Evolutionary conservation across 2,329 filamentous ascomycete species (phyloP), one percentile per base, ranked within the genome.

Genomic region (Calonectria pauciramosa): DNA sequence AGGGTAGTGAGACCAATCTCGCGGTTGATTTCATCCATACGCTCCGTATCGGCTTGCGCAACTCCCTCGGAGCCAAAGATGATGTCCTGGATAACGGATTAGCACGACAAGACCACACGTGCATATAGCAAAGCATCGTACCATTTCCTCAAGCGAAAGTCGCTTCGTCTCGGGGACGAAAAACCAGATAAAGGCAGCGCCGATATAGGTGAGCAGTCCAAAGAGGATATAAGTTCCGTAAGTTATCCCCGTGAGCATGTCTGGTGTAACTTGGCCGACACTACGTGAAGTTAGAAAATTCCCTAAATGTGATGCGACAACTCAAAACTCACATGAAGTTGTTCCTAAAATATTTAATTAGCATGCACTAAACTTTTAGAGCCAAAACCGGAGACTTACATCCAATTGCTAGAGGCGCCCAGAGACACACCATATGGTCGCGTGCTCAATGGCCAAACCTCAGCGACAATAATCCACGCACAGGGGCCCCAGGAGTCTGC

Each of bases 151-250:
- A 0, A 94, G 86, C 0, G 90, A 91, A 2, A 93, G 82, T 0
- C 91, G 87, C 81, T 93, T 93, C 0, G 92, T 93, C 82, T 94
- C 92, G 0, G 91, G 92, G 4, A 93, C 92, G 78, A 91, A 88
- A 80, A 92, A 91, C 85, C 89, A 93, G 54, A 93, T 89, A 59
- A 92, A 91, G 0, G 84, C 88, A 0, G 91, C 92, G 4, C 93
- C 93, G 0, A 92, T 76, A 70, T 90, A 91, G 0, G 91, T 94
- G 20, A 95, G 77, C 0, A 93, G 71, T 0, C 93, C 93, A 73
- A 95, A 95, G 18, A 95, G 85, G 70, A 95, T 91, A 74, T 94
- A 95, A 0, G 94, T 94, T 18, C 93, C 93, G 75, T 94, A 95
- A 0, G 87, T 90, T 68, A 95, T 94, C 16, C 84, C 82, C 2